Evolutionary conservation across 2,329 filamentous ascomycete genomes (phyloP).

Genomic region (Alternaria infectoria): DNA sequence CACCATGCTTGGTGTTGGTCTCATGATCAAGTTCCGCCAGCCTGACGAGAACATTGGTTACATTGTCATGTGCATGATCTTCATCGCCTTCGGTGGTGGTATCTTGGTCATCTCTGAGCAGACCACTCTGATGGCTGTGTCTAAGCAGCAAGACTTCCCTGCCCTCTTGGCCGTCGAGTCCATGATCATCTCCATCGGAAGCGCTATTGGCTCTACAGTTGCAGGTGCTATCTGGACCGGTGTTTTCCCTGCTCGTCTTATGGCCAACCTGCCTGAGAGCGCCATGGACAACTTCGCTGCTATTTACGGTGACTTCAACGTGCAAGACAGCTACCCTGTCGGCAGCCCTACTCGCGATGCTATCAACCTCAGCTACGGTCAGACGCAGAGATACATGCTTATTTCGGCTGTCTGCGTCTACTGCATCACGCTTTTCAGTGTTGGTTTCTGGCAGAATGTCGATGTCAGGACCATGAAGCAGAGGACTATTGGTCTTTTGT

Average conservation of each 20-base stretch:
- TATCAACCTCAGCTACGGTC: constrained; percentile 47
- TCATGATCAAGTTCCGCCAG: constrained; percentile 49
- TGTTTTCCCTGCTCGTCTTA: constrained; percentile 61
- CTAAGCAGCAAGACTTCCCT: constrained; percentile 42
- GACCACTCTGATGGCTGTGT: constrained; percentile 43
- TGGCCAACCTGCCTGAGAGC: constrained; percentile 53
- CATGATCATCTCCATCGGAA: constrained; percentile 65
- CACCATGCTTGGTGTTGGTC: constrained; percentile 42
- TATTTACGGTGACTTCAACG: constrained; percentile 61
- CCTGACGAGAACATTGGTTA: constrained; percentile 43
- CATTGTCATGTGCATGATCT: constrained; percentile 45
- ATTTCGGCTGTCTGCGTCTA: constrained; percentile 43
- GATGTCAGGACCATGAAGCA: constrained; percentile 42
- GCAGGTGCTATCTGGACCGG: constrained; percentile 70
- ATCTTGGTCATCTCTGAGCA: constrained; percentile 44
- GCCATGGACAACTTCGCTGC: constrained; percentile 43
- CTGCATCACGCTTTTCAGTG: constrained; percentile 28
- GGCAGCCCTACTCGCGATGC: constrained; percentile 58
- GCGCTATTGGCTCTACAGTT: constrained; percentile 57
- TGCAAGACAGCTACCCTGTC: constrained; percentile 61
- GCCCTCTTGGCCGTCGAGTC: constrained; percentile 57
- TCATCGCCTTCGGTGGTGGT: constrained; percentile 44
- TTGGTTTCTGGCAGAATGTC: constrained; percentile 39
- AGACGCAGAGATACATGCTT: constrained; percentile 47
- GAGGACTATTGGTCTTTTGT: constrained; percentile 41